Conservation (phyloP, 768 basidiomycete species). For the Sistotremastrum niveocremeum region DNA sequence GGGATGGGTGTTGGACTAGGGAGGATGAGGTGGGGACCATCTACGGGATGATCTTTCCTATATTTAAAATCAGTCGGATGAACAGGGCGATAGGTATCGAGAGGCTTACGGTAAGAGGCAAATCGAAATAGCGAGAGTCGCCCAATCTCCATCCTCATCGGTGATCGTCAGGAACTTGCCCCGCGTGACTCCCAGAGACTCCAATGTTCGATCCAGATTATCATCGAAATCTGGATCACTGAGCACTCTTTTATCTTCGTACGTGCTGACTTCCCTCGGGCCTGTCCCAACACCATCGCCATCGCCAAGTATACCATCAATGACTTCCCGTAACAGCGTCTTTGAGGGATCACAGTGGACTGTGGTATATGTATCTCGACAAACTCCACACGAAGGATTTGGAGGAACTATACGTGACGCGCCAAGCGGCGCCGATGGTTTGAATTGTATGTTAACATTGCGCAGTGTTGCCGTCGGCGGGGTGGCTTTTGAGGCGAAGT, state of each 20-base stretch:
- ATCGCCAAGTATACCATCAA: slow-evolving; percentile 51
- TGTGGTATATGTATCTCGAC: slow-evolving; percentile 69
- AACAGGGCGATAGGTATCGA: slow-evolving; percentile 5
- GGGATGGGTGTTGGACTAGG: slow-evolving; percentile 53
- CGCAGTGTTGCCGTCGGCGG: slow-evolving; percentile 29
- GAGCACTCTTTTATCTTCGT: slow-evolving; percentile 75
- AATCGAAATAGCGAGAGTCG: slow-evolving; percentile 58
- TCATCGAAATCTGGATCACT: slow-evolving; percentile 93
- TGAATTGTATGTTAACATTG: slow-evolving; percentile 69
- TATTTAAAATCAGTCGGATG: slow-evolving; percentile 7
- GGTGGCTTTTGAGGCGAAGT: slow-evolving; percentile 11
- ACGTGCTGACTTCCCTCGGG: slow-evolving; percentile 59
- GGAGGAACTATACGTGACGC: slow-evolving; percentile 53
- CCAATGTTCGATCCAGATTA: slow-evolving; percentile 68
- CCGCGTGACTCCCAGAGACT: slow-evolving; percentile 61
- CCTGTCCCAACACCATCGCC: slow-evolving; percentile 21
- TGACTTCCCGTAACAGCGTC: slow-evolving; percentile 57
- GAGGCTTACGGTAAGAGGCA: slow-evolving; percentile 55
- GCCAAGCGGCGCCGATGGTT: slow-evolving; percentile 65
- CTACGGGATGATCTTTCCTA: slow-evolving; percentile 28
- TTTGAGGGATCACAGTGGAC: slow-evolving; percentile 61
- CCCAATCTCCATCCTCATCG: slow-evolving; percentile 73
- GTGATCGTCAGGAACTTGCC: slow-evolving; percentile 84
- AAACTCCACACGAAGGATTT: slow-evolving; percentile 71
- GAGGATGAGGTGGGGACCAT: slow-evolving; percentile 43